Percentiles rank a stretch among this genome's conserved stretches.
phyloP scores from a whole-genome alignment of 2,329 filamentous ascomycete genomes.

The Chrysoporthe cubensis region DNA sequence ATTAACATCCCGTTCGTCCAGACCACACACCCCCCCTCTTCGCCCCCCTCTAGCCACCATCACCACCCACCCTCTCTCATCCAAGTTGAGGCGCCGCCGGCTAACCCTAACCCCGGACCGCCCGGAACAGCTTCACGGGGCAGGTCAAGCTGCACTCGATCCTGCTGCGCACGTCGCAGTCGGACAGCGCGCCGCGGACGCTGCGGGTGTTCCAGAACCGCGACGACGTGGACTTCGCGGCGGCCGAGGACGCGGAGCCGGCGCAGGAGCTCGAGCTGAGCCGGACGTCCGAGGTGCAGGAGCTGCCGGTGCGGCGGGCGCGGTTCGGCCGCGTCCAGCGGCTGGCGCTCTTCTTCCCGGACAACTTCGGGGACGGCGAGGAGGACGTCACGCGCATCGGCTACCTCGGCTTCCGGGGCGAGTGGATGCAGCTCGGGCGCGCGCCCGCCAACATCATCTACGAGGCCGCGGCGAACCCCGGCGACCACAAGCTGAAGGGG shows the following conservation, averaged over 20 bases:
- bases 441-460: conserved; percentile 88
- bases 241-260: conserved; percentile 69
- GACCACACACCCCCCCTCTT: neutral
- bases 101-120: neutral
- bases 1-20: conserved; percentile 81
- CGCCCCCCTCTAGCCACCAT: neutral
- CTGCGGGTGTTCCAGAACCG: conserved; percentile 88
- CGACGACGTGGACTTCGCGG: conserved; percentile 81
- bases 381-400: conserved; percentile 78
- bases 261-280: conserved; percentile 79
- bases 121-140: conserved; percentile 74
- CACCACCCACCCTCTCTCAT: neutral
- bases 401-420: conserved; percentile 92
- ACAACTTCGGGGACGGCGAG: conserved; percentile 83
- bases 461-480: conserved; percentile 90
- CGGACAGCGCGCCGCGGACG: conserved; percentile 74
- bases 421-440: conserved; percentile 85
- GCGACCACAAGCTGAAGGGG: conserved; percentile 76
- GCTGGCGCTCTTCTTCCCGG: conserved; percentile 84
- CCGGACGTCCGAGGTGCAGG: conserved; percentile 80
- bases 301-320: conserved; percentile 85
- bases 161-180: conserved; percentile 77
- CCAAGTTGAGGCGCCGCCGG: too few species aligned
- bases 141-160: conserved; percentile 93
- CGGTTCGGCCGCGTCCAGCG: conserved; percentile 85